Conservation (phyloP, 2,329 filamentous ascomycete species). For the Sclerotinia glacialis region DNA sequence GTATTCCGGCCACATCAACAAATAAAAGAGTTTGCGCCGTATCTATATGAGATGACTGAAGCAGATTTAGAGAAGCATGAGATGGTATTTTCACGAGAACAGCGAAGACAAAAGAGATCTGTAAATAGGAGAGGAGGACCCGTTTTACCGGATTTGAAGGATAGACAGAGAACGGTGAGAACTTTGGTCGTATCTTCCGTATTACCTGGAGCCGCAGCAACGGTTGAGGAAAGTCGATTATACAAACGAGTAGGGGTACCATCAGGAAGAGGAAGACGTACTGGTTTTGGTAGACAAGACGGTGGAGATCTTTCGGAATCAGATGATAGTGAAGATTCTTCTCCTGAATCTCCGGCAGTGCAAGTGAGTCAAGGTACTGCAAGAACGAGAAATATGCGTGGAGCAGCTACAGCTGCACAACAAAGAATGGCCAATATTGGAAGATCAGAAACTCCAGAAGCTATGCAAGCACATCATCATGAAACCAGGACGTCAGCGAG, state of each 20-base stretch:
- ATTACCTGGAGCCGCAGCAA: conserved; percentile 78
- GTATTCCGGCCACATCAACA: conserved; percentile 89
- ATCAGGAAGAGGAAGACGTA: conserved; percentile 55
- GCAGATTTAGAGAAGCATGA: conserved; percentile 87
- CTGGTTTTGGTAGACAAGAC: conserved; percentile 44
- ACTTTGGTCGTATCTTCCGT: conserved; percentile 91
- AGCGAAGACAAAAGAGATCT: conserved; percentile 90
- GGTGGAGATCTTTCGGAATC: conserved; percentile 73
- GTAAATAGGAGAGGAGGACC: conserved; percentile 92
- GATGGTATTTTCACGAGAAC: conserved; percentile 87
- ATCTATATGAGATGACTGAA: conserved; percentile 90
- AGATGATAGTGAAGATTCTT: conserved; percentile 86
- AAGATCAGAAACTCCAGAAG: conserved; percentile 87
- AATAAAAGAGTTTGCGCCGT: conserved; percentile 90
- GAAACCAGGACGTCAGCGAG: conserved; percentile 68
- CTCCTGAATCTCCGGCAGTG: conserved; percentile 78
- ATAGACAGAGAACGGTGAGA: conserved; percentile 87
- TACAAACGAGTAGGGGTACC: conserved; percentile 71
- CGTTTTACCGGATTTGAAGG: conserved; percentile 91
- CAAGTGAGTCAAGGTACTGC: conserved; percentile 71
- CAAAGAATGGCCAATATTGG: conserved; percentile 79
- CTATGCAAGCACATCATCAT: conserved; percentile 63
- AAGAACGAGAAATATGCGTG: conserved; percentile 82
- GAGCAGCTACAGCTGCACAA: conserved; percentile 81
- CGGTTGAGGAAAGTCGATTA: conserved; percentile 79